Base-by-base conservation (phyloP, 352 stramenopile genomes). In the Pythium aquatile region DNA sequence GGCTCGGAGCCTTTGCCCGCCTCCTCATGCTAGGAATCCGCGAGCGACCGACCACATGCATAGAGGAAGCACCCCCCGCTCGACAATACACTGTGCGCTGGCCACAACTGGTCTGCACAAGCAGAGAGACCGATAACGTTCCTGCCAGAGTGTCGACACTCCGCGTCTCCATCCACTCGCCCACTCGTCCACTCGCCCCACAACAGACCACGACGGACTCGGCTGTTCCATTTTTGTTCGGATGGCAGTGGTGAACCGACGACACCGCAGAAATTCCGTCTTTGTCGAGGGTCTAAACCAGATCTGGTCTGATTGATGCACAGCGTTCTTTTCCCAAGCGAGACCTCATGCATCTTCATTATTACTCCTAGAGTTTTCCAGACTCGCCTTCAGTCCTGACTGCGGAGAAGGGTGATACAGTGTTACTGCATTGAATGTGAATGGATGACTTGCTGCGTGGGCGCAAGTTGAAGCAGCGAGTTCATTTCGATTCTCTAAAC, bases 141-240 rank as follows among this genome's bases (percentile, higher is more conserved):
- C 44, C 2, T 10, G 20, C n/a, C 44, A 13, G 44, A 9, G 44
- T 51, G 11, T 51, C 44, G 44, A 51, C 44, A 51, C 44, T 51
- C 44, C 17, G 5, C n/a, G 8, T 28, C 16, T n/a, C 16, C 44
- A 24, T 51, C 44, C 17, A 24, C n/a, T 2, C 10, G 5, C 44
- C 16, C 44, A 24, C 7, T 51, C n/a, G 6, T 51, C 44, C n/a
- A 51, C 44, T 24, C 20, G 20, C 20, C 20, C 20, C 20, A 24
- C 20, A 24, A 24, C 20, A 24, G 20, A 51, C 44, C 29, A 51
- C 44, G 5, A 3, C 44, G 29, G n/a, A 24, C 5, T 17, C 44
- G 29, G 44, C 44, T 51, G 44, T 51, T 51, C 44, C 44, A 51
- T 51, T 51, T 51, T 24, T 51, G 44, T 51, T 51, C 44, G 7